Percentiles rank a stretch among this genome's conserved stretches.
These are phyloP conservation scores for Pterocarpus macrocarpus DNA, from an alignment of 306 rosid genomes.

Conservation along the genomic window DNA sequence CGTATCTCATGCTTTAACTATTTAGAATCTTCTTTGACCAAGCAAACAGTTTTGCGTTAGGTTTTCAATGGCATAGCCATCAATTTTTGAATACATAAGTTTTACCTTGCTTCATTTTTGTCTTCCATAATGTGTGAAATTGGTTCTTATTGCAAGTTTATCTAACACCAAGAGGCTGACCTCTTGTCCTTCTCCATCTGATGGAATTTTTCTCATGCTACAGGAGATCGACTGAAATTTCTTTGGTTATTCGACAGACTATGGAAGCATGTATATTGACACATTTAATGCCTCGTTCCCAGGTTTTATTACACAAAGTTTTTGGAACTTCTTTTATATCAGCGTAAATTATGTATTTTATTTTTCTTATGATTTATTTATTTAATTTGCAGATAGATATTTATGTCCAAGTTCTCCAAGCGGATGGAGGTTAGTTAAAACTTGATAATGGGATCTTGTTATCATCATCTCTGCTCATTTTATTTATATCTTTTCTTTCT, in stretches of 20 bases:
- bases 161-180: slow-evolving; percentile 10
- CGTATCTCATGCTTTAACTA: background rate
- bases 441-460: slow-evolving; percentile 30
- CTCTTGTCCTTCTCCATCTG: slow-evolving; percentile 33
- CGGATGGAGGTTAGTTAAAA: slow-evolving; percentile 80
- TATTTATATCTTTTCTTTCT: background rate
- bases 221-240: slow-evolving; percentile 96
- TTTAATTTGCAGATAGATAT: slow-evolving; percentile 77
- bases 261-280: slow-evolving; percentile 91
- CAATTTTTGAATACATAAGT: background rate
- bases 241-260: slow-evolving; percentile 89
- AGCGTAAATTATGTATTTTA: background rate
- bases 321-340: slow-evolving; percentile 40
- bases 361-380: slow-evolving; percentile 40
- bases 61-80: slow-evolving; percentile 17
- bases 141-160: slow-evolving; percentile 26
- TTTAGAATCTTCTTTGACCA: background rate
- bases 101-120: background rate
- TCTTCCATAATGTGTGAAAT: slow-evolving; percentile 29
- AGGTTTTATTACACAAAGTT: slow-evolving; percentile 59
- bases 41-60: background rate
- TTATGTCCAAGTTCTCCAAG: slow-evolving; percentile 95
- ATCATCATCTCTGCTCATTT: slow-evolving; percentile 25
- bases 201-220: slow-evolving; percentile 44
- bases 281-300: slow-evolving; percentile 89